Percentiles rank a stretch among this genome's conserved stretches.
Evolutionary conservation across 257 asterid genomes (phyloP).

Genomic region (Solanum etuberosum): DNA sequence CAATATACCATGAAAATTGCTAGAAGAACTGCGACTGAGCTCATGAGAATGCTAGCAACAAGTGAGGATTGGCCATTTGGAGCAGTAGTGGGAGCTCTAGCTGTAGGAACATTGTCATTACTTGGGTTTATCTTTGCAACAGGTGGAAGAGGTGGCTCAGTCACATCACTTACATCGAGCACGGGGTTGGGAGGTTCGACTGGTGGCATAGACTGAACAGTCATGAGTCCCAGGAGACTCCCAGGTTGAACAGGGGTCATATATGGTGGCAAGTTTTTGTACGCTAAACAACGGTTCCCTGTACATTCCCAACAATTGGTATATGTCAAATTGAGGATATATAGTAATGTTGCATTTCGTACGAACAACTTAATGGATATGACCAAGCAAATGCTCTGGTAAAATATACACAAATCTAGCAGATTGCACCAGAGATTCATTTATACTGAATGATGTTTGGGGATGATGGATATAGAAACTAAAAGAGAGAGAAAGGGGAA

Average conservation of each 20-base stretch:
- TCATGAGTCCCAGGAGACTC: conserved; percentile 29
- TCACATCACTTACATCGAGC: conserved; percentile 38
- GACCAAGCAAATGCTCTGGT: background rate
- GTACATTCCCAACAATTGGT: conserved; percentile 3
- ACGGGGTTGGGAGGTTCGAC: conserved; percentile 60
- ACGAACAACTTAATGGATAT: background rate
- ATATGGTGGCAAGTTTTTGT: conserved; percentile 28
- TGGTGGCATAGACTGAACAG: conserved; percentile 30
- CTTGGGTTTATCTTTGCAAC: conserved; percentile 24
- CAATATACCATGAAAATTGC: conserved; percentile 23
- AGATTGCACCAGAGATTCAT: background rate
- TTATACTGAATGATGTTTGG: background rate
- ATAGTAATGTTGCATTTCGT: background rate
- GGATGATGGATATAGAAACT: background rate
- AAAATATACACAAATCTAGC: background rate
- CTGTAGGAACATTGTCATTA: conserved; percentile 15
- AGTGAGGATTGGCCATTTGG: conserved; percentile 39
- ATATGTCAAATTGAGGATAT: background rate
- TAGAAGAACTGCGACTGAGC: conserved; percentile 33
- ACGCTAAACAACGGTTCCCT: conserved; percentile 73
- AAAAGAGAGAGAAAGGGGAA: background rate
- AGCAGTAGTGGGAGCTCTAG: conserved; percentile 24
- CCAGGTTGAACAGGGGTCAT: conserved; percentile 56
- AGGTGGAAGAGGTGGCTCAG: conserved; percentile 68
- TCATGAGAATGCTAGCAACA: conserved; percentile 28